phyloP scores from a whole-genome alignment of 2,329 filamentous ascomycete genomes.

The Pseudofabraea citricarpa region DNA sequence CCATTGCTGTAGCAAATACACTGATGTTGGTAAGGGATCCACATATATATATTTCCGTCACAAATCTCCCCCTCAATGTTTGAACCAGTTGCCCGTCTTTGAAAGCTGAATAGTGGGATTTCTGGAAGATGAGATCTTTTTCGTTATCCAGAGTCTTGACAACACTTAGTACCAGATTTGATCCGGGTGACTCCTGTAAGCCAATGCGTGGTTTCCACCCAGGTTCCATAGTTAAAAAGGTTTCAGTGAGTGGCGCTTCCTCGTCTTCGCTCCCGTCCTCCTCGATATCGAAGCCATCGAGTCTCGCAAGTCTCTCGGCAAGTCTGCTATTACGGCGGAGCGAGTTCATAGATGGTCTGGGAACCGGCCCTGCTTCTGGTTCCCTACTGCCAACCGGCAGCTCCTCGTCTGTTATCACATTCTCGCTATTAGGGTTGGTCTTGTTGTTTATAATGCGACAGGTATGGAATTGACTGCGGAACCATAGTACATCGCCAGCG shows the following conservation, averaged over 20 bases:
- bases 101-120: constrained; percentile 87
- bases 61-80: constrained; percentile 75
- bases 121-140: constrained; percentile 49
- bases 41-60: constrained; percentile 86
- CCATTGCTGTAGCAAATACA: constrained; percentile 85
- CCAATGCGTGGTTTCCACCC: constrained; percentile 34
- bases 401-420: constrained; percentile 25
- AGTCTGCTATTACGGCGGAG: constrained; percentile 12
- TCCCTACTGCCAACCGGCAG: constrained; percentile 6
- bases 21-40: constrained; percentile 84
- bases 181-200: constrained; percentile 38
- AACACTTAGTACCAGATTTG: constrained; percentile 39
- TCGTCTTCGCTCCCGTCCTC: constrained; percentile 13
- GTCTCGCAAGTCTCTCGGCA: constrained; percentile 1
- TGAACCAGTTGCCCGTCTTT: constrained; percentile 68
- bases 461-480: constrained; percentile 69
- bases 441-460: constrained; percentile 50
- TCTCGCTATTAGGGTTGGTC: constrained; percentile 27
- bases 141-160: constrained; percentile 35
- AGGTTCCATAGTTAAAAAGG: constrained; percentile 21
- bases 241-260: constrained; percentile 14
- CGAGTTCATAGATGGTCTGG: constrained; percentile 8
- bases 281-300: constrained; percentile 1
- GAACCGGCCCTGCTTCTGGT: background rate
- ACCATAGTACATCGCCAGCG: constrained; percentile 75